Evolutionary conservation across 1,139 yeast species (phyloP).

Genomic region (Debaryomyces sp.): DNA sequence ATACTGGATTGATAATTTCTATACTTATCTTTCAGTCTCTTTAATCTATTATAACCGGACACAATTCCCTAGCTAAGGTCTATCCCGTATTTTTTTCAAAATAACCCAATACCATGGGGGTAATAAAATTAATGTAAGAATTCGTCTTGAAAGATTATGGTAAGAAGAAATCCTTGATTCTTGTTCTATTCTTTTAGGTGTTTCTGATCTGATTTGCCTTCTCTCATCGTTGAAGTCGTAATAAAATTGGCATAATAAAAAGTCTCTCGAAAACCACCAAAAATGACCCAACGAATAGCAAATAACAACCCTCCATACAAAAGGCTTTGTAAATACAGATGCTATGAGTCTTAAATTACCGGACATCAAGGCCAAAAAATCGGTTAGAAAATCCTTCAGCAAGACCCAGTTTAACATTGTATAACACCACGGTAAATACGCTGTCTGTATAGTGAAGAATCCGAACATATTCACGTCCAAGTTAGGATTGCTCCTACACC

Average conservation of each 20-base stretch:
- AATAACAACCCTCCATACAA: slow-evolving; percentile 23
- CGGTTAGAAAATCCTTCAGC: slow-evolving; percentile 13
- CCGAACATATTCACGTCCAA: slow-evolving; percentile 29
- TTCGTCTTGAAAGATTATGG: slow-evolving; percentile 11
- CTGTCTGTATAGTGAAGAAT: slow-evolving; percentile 25
- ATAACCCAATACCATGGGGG: slow-evolving; percentile 48
- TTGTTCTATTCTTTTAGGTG: slow-evolving; percentile 16
- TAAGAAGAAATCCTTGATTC: slow-evolving; percentile 15
- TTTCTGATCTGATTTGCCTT: slow-evolving; percentile 15
- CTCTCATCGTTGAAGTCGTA: slow-evolving; percentile 21
- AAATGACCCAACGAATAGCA: slow-evolving; percentile 33
- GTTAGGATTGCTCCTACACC: slow-evolving; percentile 33
- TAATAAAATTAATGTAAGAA: slow-evolving; percentile 21
- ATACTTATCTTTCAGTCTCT: not conserved
- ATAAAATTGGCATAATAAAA: slow-evolving; percentile 23
- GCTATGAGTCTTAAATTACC: slow-evolving; percentile 13
- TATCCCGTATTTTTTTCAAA: slow-evolving; percentile 12
- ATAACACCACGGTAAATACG: slow-evolving; percentile 30
- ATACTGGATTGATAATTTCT: not conserved
- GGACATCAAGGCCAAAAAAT: slow-evolving; percentile 9
- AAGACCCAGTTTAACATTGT: slow-evolving; percentile 21
- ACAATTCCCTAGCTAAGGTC: not conserved
- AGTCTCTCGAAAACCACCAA: slow-evolving; percentile 41
- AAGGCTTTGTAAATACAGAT: slow-evolving; percentile 12
- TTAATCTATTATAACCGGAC: no score